phyloP scores from a whole-genome alignment of 257 asterid genomes.

The Solanum dulcamara region DNA sequence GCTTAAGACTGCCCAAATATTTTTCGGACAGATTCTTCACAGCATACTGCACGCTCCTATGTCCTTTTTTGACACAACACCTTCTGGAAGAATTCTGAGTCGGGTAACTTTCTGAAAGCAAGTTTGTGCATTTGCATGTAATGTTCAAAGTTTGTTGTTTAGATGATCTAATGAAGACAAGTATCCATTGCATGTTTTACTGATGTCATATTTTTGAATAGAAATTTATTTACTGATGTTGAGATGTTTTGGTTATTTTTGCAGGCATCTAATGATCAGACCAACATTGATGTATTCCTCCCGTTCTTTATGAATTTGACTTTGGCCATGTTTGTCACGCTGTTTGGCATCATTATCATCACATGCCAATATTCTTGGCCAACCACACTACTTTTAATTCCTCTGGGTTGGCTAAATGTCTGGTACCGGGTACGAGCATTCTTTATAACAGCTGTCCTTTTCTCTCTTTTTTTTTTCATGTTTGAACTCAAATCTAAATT shows the following conservation, averaged over 20 bases:
- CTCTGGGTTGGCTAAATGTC: slow-evolving; percentile 81
- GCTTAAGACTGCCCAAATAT: slow-evolving; percentile 75
- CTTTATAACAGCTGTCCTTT: neutral
- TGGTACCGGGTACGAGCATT: slow-evolving; percentile 72
- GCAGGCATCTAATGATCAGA: slow-evolving; percentile 93
- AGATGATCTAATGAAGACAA: neutral
- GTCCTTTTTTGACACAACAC: slow-evolving; percentile 97
- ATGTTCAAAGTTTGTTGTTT: neutral
- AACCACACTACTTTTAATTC: slow-evolving; percentile 56
- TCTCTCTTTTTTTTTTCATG: neutral
- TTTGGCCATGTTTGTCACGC: slow-evolving; percentile 38
- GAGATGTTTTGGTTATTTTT: neutral
- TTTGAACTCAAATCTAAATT: neutral
- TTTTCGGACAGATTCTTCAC: slow-evolving; percentile 68
- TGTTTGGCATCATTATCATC: slow-evolving; percentile 60
- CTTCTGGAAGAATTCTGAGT: slow-evolving; percentile 91
- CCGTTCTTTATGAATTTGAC: slow-evolving; percentile 56
- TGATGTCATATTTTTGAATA: neutral
- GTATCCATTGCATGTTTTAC: neutral
- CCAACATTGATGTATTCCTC: slow-evolving; percentile 67
- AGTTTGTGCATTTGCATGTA: neutral
- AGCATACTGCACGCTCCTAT: slow-evolving; percentile 92
- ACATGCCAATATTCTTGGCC: slow-evolving; percentile 98
- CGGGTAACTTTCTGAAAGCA: slow-evolving; percentile 42
- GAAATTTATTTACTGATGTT: neutral